These are phyloP conservation scores for Baorangia bicolor DNA, from an alignment of 768 basidiomycete species.

Conservation along the genomic window DNA sequence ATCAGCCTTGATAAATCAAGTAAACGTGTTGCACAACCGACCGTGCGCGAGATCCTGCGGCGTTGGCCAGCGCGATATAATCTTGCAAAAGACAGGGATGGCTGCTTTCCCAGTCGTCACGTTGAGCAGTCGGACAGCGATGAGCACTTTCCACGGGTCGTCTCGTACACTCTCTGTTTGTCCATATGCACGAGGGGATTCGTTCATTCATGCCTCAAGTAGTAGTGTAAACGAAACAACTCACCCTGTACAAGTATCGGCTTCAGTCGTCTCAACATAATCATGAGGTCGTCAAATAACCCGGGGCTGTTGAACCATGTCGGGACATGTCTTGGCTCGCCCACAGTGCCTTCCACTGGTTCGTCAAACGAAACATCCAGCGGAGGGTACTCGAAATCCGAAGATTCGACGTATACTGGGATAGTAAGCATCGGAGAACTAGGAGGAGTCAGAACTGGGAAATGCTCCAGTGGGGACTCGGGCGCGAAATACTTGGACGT, in stretches of 20 bases:
- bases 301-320: background rate
- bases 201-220: background rate
- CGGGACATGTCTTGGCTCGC: background rate
- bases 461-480: background rate
- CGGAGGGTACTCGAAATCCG: background rate
- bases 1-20: background rate
- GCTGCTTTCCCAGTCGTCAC: slow-evolving; percentile 64
- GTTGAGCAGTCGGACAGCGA: slow-evolving; percentile 68
- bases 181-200: background rate
- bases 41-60: slow-evolving; percentile 56
- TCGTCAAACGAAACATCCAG: background rate
- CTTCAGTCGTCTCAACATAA: slow-evolving; percentile 29
- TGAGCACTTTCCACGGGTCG: slow-evolving; percentile 68
- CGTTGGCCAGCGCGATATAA: slow-evolving; percentile 58
- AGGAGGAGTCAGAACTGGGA: background rate
- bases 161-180: slow-evolving; percentile 47
- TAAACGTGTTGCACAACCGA: slow-evolving; percentile 21
- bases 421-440: slow-evolving; percentile 1
- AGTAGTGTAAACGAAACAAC: background rate
- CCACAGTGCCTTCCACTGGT: background rate
- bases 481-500: slow-evolving; percentile 24
- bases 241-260: slow-evolving; percentile 33
- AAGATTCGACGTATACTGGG: slow-evolving; percentile 8
- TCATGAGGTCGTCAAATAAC: slow-evolving; percentile 24
- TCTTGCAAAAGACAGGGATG: slow-evolving; percentile 61